phyloP scores from a whole-genome alignment of 192 early-diverging fungal genomes.

The Umbelopsis sp. region DNA sequence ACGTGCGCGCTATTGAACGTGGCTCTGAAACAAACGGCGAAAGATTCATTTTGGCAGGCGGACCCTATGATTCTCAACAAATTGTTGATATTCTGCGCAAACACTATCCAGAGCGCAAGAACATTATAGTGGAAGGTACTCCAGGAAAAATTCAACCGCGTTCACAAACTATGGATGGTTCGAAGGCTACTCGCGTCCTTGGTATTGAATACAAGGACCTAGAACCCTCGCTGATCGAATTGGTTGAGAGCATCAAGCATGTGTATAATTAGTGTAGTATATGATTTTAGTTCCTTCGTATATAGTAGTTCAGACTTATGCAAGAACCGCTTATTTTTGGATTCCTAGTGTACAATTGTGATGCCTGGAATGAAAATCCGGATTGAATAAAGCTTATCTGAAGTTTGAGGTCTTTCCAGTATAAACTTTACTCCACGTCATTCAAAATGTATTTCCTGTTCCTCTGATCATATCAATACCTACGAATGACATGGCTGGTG shows the following conservation, averaged over 20 bases:
- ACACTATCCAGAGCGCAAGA: not conserved
- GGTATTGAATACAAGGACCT: constrained; percentile 6
- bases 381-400: too few relatives aligned
- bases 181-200: not conserved
- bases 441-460: too few relatives aligned
- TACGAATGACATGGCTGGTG: too few relatives aligned
- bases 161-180: not conserved
- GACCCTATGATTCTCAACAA: not conserved
- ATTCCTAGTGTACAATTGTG: too few relatives aligned
- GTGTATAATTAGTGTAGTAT: not conserved
- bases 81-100: constrained; percentile 5
- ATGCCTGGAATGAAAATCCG: too few relatives aligned
- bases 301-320: too few relatives aligned
- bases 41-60: not conserved
- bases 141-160: too few relatives aligned
- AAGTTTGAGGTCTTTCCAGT: too few relatives aligned
- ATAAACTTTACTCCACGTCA: too few relatives aligned
- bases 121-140: constrained; percentile 6
- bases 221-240: not conserved
- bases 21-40: constrained; percentile 14
- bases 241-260: not conserved
- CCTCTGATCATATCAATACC: too few relatives aligned
- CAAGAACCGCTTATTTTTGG: too few relatives aligned
- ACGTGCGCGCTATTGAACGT: constrained; percentile 11
- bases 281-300: too few relatives aligned